These are phyloP conservation scores for Leavenworthia alabamica DNA, from an alignment of 345 rosid species.

Conservation along the genomic window DNA sequence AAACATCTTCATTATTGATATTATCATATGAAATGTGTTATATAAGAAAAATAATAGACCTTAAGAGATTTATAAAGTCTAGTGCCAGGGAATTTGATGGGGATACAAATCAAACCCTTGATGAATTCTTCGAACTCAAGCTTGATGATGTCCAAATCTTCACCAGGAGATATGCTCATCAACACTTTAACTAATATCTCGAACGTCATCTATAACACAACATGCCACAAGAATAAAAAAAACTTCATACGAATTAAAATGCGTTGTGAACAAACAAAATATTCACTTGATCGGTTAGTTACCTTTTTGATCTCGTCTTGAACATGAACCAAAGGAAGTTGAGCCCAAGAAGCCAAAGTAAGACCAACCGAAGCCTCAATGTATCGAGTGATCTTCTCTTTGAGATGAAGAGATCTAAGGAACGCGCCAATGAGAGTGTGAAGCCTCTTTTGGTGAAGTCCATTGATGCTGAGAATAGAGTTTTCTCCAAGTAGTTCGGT, in stretches of 20 bases:
- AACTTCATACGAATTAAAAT: not conserved
- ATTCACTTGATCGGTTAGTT: not conserved
- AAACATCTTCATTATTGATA: not conserved
- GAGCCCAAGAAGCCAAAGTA: slow-evolving; percentile 57
- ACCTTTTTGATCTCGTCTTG: slow-evolving; percentile 83
- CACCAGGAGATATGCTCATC: slow-evolving; percentile 63
- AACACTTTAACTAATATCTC: slow-evolving; percentile 62
- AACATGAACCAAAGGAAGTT: slow-evolving; percentile 38
- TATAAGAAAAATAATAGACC: slow-evolving; percentile 34
- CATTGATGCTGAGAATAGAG: slow-evolving; percentile 80
- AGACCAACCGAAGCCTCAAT: slow-evolving; percentile 49
- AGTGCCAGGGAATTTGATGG: slow-evolving; percentile 85
- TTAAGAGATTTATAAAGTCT: slow-evolving; percentile 74
- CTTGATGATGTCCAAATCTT: slow-evolving; percentile 56
- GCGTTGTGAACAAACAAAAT: not conserved
- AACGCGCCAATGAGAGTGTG: slow-evolving; percentile 72
- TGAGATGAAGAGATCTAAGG: slow-evolving; percentile 72
- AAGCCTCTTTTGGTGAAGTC: slow-evolving; percentile 59
- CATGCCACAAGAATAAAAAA: not conserved
- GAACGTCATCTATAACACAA: slow-evolving; percentile 62
- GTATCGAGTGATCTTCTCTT: slow-evolving; percentile 51
- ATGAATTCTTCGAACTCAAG: slow-evolving; percentile 75
- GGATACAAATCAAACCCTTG: slow-evolving; percentile 87
- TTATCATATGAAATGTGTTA: not conserved
- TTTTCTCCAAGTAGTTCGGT: slow-evolving; percentile 57